Evolutionary conservation across 2,329 filamentous ascomycete genomes (phyloP), one percentile per base, ranked within the genome.

Genomic region (Corinectria fuckeliana): DNA sequence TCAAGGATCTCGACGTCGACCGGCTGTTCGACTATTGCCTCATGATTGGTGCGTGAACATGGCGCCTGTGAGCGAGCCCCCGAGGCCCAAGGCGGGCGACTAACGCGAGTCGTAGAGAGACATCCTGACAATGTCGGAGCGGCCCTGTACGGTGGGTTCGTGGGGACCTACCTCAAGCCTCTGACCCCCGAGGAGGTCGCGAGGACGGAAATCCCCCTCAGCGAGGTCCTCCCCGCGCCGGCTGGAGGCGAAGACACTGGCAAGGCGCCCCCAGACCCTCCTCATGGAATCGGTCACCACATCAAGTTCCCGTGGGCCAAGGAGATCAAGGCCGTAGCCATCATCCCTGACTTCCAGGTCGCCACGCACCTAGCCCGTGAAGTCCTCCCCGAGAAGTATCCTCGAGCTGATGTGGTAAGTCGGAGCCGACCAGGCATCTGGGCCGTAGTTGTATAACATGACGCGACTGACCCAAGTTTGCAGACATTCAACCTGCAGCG

Each of bases 41-140:
- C 67, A 99, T 99, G 95, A 96, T 97, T 77, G 91, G 89, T 90
- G 76, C 66, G 80, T 74, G 18, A 20, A 8, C 39, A 4, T 6
- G n/a, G 16, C 26, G 14, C 3, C 50, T 11, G 34, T 25, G 36
- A 16, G 4, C n/a, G 23, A 20, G 11, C 18, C 48, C 48, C n/a
- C n/a, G n/a, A n/a, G n/a, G n/a, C n/a, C n/a, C n/a, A n/a, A 20
- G 16, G 13, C 21, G 9, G 4, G 7, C 14, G 28, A 26, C 61
- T 71, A 55, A 69, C 60, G 23, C 26, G 9, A 21, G 23, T 13
- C 54, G 75, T 62, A 88, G 87, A 97, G 78, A 88, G 92, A 65
- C 93, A 97, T 76, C 93, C 93, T 10, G 93, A 97, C 78, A 97
- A 97, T 73, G 92, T 99, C 50, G 95, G 93, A 58, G 95, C 95